phyloP scores from a whole-genome alignment of 306 rosid species.

The Oxytropis ochrocephala region DNA sequence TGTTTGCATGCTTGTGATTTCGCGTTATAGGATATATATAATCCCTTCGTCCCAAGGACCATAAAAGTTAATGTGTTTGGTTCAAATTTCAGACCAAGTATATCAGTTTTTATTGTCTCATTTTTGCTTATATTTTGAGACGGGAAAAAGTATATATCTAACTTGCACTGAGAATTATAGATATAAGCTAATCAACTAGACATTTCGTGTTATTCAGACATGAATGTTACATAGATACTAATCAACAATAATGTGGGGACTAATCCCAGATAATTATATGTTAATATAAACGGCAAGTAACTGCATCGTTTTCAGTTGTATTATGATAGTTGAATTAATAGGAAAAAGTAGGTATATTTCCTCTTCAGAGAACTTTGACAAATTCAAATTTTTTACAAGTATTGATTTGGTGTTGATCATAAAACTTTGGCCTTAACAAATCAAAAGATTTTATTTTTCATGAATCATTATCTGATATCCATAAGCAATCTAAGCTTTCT shows the following conservation, averaged over 20 bases:
- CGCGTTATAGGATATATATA: too few species aligned
- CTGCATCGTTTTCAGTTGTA: conserved; percentile 1
- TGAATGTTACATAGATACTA: too few species aligned
- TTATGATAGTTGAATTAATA: conserved; percentile 9
- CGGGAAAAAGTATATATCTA: too few species aligned
- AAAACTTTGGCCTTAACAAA: background rate
- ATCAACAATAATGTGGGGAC: background rate
- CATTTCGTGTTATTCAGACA: too few species aligned
- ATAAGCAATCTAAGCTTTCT: conserved; percentile 10
- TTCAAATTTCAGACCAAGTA: too few species aligned
- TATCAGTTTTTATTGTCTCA: too few species aligned
- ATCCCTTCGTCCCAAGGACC: too few species aligned
- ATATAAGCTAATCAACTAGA: background rate
- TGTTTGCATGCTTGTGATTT: too few species aligned
- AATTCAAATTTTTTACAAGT: background rate
- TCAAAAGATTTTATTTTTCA: background rate
- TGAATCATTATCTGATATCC: background rate
- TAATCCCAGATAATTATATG: background rate
- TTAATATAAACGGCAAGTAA: background rate
- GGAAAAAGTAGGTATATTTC: conserved; percentile 21
- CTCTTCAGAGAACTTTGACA: background rate
- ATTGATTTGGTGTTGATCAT: conserved; percentile 1
- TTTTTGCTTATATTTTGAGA: too few species aligned
- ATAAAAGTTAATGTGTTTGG: too few species aligned
- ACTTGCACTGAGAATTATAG: background rate